Percentiles rank a stretch among this genome's conserved stretches.
These are phyloP conservation scores for Neostapfia colusana DNA, from an alignment of 176 grass and related monocot species.

Conservation along the genomic window DNA sequence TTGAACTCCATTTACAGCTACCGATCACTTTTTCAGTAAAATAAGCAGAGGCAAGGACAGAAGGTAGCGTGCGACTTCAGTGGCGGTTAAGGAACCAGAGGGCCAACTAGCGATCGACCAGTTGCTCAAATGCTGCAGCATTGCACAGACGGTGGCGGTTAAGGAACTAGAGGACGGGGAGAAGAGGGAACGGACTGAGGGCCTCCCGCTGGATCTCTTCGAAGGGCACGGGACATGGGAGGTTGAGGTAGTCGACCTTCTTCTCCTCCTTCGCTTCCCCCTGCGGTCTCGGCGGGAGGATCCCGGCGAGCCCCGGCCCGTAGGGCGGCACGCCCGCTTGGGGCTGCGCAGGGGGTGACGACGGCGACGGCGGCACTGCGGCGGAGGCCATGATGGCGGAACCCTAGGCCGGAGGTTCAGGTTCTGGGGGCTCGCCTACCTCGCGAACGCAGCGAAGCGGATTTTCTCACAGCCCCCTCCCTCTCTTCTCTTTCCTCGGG, in stretches of 20 bases:
- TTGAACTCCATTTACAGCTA: not conserved
- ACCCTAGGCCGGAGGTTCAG: conserved; percentile 42
- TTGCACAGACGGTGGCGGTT: conserved; percentile 4
- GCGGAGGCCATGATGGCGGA: conserved; percentile 60
- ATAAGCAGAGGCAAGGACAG: not conserved
- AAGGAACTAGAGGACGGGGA: conserved; percentile 1
- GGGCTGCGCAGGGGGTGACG: conserved; percentile 33
- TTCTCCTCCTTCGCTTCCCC: conserved; percentile 47
- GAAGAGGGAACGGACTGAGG: conserved; percentile 56
- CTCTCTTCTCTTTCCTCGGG: not conserved
- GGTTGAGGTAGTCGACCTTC: conserved; percentile 95
- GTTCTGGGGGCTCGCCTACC: conserved; percentile 16
- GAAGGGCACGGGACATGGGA: conserved; percentile 86
- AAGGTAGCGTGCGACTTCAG: not conserved
- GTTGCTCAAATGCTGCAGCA: conserved; percentile 38
- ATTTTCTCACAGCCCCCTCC: not conserved
- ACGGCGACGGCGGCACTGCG: conserved; percentile 29
- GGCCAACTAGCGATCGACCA: not conserved
- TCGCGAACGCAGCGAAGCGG: not conserved
- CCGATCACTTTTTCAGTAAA: not conserved
- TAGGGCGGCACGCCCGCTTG: conserved; percentile 37
- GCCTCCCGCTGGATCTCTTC: conserved; percentile 99
- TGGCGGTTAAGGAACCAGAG: no score
- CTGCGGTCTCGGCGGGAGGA: conserved; percentile 62
- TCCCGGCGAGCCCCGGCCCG: conserved; percentile 62